Evolutionary conservation across 768 basidiomycete genomes (phyloP).

Genomic region (Hysterangium stoloniferum): DNA sequence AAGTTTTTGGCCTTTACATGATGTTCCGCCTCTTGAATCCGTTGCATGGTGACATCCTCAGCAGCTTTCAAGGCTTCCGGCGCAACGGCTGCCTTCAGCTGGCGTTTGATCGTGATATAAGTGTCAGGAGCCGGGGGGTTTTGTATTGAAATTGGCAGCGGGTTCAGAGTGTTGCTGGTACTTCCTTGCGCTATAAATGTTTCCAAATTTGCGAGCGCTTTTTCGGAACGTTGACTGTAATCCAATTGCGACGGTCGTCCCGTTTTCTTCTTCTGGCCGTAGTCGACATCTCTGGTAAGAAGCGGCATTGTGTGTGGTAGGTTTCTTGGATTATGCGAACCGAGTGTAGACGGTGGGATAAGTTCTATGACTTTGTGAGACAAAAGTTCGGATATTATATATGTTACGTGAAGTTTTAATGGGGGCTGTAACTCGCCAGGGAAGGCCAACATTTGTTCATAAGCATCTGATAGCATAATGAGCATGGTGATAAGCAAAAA

Average conservation of each 20-base stretch:
- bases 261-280: constrained; percentile 10
- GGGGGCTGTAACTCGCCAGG: constrained; percentile 37
- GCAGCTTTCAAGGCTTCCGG: constrained; percentile 3
- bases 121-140: neutral
- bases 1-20: constrained; percentile 3
- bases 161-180: neutral
- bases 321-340: constrained; percentile 50
- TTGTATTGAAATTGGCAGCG: neutral
- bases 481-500: neutral
- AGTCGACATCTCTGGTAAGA: constrained; percentile 7
- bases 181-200: neutral
- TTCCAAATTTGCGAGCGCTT: neutral
- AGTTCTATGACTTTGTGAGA: constrained; percentile 49
- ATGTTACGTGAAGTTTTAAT: constrained; percentile 43
- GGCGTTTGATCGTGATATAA: constrained; percentile 6
- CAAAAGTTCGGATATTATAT: constrained; percentile 40
- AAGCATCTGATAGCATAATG: constrained; percentile 41
- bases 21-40: neutral
- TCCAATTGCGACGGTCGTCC: constrained; percentile 7
- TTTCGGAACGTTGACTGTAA: constrained; percentile 2
- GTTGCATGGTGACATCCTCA: constrained; percentile 2
- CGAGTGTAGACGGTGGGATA: constrained; percentile 43
- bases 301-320: constrained; percentile 36
- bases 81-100: neutral
- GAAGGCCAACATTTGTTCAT: constrained; percentile 39